These are phyloP conservation scores for Eremochloa ophiuroides DNA, from an alignment of 176 grass and related monocot genomes.

Conservation along the genomic window DNA sequence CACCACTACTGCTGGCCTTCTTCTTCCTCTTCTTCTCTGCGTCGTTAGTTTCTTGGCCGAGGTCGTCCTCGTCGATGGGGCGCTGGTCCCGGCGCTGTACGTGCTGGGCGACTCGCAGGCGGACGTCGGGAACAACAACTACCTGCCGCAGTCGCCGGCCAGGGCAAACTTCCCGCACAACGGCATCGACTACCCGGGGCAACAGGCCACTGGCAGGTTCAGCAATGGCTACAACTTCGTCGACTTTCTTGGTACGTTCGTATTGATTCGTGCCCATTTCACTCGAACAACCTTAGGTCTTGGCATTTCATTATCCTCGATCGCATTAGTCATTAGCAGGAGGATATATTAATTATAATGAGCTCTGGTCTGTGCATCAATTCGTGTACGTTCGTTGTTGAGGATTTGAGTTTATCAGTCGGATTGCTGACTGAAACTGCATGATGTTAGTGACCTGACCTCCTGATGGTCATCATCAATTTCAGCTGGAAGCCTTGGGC, in stretches of 20 bases:
- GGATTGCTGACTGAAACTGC: no score
- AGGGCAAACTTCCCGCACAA: slow-evolving; percentile 61
- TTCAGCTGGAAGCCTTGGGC: slow-evolving; percentile 45
- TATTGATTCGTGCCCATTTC: neutral
- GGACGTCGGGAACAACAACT: slow-evolving; percentile 73
- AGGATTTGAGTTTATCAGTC: no score
- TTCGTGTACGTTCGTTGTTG: no score
- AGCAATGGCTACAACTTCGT: slow-evolving; percentile 70
- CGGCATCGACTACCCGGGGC: slow-evolving; percentile 59
- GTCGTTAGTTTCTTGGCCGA: neutral
- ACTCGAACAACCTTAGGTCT: neutral
- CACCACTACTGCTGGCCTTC: neutral
- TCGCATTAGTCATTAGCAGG: no score
- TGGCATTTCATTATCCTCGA: neutral
- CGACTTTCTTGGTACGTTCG: slow-evolving; percentile 50
- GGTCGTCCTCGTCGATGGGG: neutral
- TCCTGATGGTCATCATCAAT: no score
- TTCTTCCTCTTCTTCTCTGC: neutral
- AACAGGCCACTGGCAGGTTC: slow-evolving; percentile 58
- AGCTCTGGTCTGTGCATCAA: neutral
- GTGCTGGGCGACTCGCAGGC: slow-evolving; percentile 75
- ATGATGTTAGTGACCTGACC: no score
- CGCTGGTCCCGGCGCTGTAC: slow-evolving; percentile 42
- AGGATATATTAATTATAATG: no score
- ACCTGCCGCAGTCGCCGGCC: slow-evolving; percentile 27